Conservation (phyloP, 371 early-diverging fungal species). For the Chytridium lagenaria region DNA sequence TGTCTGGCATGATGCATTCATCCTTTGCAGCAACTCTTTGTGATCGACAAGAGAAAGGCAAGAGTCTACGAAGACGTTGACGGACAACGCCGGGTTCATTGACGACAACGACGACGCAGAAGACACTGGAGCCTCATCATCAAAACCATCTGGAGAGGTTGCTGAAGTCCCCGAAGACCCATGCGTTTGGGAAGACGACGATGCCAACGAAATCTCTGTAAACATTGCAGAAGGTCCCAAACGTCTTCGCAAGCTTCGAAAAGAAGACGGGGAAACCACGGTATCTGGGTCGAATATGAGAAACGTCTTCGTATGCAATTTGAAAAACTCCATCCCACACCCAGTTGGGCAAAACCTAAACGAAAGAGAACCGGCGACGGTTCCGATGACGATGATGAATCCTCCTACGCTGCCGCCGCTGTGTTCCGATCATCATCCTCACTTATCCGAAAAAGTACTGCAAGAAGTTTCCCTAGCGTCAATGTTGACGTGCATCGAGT, state of each 20-base stretch:
- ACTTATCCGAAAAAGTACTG: slow-evolving; percentile 34
- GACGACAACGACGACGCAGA: slow-evolving; percentile 43
- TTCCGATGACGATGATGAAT: neutral
- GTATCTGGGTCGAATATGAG: slow-evolving; percentile 83
- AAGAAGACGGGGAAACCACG: slow-evolving; percentile 71
- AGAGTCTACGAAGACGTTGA: slow-evolving; percentile 30
- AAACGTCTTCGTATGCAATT: slow-evolving; percentile 81
- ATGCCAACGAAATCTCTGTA: slow-evolving; percentile 68
- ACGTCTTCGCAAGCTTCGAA: slow-evolving; percentile 80
- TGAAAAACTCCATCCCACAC: slow-evolving; percentile 85
- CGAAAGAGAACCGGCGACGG: slow-evolving; percentile 28
- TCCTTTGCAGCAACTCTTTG: slow-evolving; percentile 30
- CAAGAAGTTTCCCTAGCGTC: slow-evolving; percentile 57
- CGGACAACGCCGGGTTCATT: slow-evolving; percentile 3
- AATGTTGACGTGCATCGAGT: slow-evolving; percentile 67
- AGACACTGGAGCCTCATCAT: slow-evolving; percentile 19
- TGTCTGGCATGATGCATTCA: neutral
- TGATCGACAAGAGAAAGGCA: slow-evolving; percentile 40
- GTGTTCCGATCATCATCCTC: slow-evolving; percentile 42
- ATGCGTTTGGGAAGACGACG: slow-evolving; percentile 81
- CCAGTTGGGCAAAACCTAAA: slow-evolving; percentile 75
- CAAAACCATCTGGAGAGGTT: slow-evolving; percentile 29
- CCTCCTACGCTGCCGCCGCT: neutral
- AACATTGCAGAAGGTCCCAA: slow-evolving; percentile 65
- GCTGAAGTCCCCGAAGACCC: no score